A percentile compares a stretch with the other conserved stretches of the same genome.
Conservation (phyloP, 495 filamentous ascomycete species). For the Xylaria sp. region DNA sequence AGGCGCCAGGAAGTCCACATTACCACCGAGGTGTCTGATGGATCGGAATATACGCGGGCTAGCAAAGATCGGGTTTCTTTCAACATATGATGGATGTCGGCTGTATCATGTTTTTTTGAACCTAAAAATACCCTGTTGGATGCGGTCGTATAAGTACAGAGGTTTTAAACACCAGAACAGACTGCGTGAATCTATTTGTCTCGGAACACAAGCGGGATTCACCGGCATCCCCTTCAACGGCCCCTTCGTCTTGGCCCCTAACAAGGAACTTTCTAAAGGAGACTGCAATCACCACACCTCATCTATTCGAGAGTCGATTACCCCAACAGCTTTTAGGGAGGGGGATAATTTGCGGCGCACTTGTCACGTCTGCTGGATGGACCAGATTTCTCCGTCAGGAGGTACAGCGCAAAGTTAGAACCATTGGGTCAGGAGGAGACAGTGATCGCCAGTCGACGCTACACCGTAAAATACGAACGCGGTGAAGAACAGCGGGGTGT, state of each 20-base stretch:
- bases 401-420: neutral
- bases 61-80: conserved; percentile 9
- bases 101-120: neutral
- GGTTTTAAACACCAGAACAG: neutral
- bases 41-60: neutral
- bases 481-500: neutral
- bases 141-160: neutral
- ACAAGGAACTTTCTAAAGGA: neutral
- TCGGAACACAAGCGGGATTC: neutral
- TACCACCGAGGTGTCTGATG: neutral
- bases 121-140: neutral
- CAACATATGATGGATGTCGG: neutral
- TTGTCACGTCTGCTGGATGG: neutral
- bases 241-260: neutral
- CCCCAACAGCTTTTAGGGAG: neutral
- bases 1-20: conserved; percentile 17
- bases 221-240: neutral
- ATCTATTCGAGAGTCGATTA: neutral
- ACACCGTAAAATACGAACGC: neutral
- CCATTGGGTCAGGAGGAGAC: neutral
- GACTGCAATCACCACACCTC: neutral
- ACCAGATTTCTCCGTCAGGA: neutral
- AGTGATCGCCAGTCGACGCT: neutral
- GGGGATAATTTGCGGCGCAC: neutral
- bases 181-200: neutral